A percentile compares a stretch with the other conserved stretches of the same genome.
These are phyloP conservation scores for Malassezia dermatis DNA, from an alignment of 1,284 basidiomycete genomes.

Conservation along the genomic window DNA sequence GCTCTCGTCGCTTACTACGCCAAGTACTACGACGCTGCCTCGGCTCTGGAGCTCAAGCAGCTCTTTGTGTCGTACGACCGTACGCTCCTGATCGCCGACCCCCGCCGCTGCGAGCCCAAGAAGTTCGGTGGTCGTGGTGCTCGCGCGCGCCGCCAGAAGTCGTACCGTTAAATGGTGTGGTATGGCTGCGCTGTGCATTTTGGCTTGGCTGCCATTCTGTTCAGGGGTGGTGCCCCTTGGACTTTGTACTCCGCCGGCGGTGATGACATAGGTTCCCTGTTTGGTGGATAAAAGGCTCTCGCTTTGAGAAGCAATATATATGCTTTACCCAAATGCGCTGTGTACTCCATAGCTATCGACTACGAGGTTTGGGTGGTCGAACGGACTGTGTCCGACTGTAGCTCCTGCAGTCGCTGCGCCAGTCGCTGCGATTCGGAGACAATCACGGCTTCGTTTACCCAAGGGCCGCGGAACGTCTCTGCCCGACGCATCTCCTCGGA, in stretches of 20 bases:
- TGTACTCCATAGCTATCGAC: not conserved
- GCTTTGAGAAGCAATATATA: conserved; percentile 15
- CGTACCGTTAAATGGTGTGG: conserved; percentile 52
- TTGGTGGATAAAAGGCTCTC: conserved; percentile 14
- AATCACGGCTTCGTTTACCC: conserved; percentile 54
- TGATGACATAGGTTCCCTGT: conserved; percentile 3
- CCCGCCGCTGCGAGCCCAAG: conserved; percentile 97
- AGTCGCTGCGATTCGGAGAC: conserved; percentile 38
- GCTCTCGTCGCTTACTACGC: conserved; percentile 92
- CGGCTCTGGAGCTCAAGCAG: conserved; percentile 54
- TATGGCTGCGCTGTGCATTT: not conserved
- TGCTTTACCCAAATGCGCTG: conserved; percentile 15
- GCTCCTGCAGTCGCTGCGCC: conserved; percentile 31
- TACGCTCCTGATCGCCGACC: conserved; percentile 90
- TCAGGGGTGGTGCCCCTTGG: not conserved
- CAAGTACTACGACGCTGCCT: conserved; percentile 97
- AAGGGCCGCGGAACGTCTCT: conserved; percentile 77
- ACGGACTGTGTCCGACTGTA: conserved; percentile 7
- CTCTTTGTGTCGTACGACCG: conserved; percentile 52
- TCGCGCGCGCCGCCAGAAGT: conserved; percentile 48
- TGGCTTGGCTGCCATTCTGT: conserved; percentile 5
- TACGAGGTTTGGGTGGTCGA: not conserved
- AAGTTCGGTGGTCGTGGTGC: conserved; percentile 55
- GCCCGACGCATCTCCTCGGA: conserved; percentile 77
- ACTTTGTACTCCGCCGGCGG: conserved; percentile 2